These are phyloP conservation scores for Aspergillus awamori DNA, from an alignment of 2,329 filamentous ascomycete species.

Conservation along the genomic window DNA sequence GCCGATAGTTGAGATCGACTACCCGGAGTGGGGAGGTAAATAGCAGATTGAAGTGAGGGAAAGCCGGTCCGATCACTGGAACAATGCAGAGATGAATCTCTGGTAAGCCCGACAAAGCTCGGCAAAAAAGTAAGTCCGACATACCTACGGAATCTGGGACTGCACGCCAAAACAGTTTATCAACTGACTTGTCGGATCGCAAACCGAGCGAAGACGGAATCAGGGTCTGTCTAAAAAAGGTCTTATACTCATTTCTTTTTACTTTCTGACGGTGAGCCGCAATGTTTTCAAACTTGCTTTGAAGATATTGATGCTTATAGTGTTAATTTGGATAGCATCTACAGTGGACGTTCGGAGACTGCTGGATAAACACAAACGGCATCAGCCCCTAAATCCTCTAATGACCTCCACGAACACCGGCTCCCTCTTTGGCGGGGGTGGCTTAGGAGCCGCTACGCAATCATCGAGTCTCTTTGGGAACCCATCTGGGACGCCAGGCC, in stretches of 20 bases:
- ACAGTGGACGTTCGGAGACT: not conserved
- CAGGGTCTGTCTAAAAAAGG: not conserved
- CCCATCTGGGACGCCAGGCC: constrained; percentile 26
- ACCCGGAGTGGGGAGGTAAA: not conserved
- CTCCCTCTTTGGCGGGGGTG: constrained; percentile 35
- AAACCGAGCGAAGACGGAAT: not conserved
- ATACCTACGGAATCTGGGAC: constrained; percentile 12
- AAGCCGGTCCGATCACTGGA: not conserved
- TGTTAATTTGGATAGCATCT: not conserved
- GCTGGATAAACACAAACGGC: not conserved
- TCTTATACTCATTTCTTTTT: not conserved
- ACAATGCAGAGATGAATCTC: not conserved
- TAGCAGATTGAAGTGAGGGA: not conserved
- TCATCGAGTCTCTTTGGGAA: constrained; percentile 32
- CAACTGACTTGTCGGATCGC: not conserved
- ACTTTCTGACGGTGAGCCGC: not conserved
- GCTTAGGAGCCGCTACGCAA: constrained; percentile 29
- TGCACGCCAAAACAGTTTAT: constrained; percentile 5
- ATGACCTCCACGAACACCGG: constrained; percentile 28
- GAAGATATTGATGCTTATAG: not conserved
- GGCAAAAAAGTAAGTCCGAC: constrained; percentile 24
- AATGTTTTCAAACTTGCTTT: not conserved
- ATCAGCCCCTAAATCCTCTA: not conserved
- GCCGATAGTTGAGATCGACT: not conserved
- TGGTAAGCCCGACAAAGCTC: not conserved